Conservation (phyloP, 2,329 filamentous ascomycete species). For the Fusarium dimerum region DNA sequence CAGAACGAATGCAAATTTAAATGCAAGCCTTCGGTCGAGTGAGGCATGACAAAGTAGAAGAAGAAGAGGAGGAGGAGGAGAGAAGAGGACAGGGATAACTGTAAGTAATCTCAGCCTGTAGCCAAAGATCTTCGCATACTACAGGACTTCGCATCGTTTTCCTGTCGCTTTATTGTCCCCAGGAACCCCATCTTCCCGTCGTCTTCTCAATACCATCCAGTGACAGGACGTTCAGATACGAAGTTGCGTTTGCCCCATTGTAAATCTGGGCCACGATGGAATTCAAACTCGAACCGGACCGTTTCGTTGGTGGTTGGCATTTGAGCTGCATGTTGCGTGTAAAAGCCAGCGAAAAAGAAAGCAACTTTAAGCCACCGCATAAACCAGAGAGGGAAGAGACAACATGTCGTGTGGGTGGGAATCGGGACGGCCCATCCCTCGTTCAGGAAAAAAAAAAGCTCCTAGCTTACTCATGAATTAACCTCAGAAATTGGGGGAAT, state of each 20-base stretch:
- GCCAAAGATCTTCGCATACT: no score
- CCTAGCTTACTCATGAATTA: no score
- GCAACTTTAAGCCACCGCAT: background rate
- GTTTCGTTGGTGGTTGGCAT: background rate
- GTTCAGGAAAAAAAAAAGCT: no score
- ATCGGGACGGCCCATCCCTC: background rate
- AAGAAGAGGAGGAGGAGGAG: background rate
- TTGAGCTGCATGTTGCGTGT: background rate
- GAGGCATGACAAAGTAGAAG: background rate
- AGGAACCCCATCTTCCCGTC: background rate
- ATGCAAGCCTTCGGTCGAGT: background rate
- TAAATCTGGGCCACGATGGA: background rate
- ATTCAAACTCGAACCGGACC: background rate
- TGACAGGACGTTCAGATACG: no score
- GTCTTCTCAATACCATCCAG: background rate
- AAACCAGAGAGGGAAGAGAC: background rate
- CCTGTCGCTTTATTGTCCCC: background rate
- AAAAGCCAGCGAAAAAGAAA: background rate
- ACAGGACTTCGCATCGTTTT: no score
- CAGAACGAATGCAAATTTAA: background rate
- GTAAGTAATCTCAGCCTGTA: no score
- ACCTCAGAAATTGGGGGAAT: no score
- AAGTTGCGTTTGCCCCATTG: background rate
- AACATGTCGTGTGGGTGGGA: background rate
- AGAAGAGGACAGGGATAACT: background rate